phyloP scores from a whole-genome alignment of 202 grass and related monocot genomes.

The Carex sylvatica region DNA sequence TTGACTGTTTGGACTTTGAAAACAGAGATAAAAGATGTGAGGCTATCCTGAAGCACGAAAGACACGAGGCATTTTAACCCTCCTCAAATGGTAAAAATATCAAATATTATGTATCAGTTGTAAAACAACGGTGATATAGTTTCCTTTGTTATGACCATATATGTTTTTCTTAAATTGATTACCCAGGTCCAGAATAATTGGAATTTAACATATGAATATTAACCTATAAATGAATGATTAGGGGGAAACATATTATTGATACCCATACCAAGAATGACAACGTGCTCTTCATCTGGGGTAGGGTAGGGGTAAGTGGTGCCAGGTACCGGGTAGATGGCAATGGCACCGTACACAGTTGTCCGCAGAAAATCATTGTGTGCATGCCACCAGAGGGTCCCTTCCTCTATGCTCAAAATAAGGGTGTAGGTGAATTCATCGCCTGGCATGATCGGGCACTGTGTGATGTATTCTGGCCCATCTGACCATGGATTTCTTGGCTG shows the following conservation, averaged over 20 bases:
- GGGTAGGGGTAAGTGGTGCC: slow-evolving; percentile 16
- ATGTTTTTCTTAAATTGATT: background rate
- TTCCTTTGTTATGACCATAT: background rate
- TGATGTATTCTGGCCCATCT: slow-evolving; percentile 34
- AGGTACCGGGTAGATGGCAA: slow-evolving; percentile 29
- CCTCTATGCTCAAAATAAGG: slow-evolving; percentile 24
- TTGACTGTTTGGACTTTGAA: no score
- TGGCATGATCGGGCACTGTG: slow-evolving; percentile 34
- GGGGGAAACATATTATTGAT: slow-evolving; percentile 3
- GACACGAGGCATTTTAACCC: no score
- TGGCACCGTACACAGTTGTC: slow-evolving; percentile 34
- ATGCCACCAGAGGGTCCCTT: slow-evolving; percentile 44
- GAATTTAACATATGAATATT: no score
- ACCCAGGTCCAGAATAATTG: background rate
- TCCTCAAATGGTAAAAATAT: no score
- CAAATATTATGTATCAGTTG: background rate
- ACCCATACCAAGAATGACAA: slow-evolving; percentile 28
- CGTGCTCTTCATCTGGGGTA: slow-evolving; percentile 17
- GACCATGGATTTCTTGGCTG: slow-evolving; percentile 41
- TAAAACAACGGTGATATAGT: background rate
- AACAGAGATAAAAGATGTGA: no score
- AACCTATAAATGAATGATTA: background rate
- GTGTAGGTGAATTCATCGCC: slow-evolving; percentile 30
- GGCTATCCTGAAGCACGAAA: no score
- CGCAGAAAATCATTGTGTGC: slow-evolving; percentile 34